phyloP scores from a whole-genome alignment of 371 early-diverging fungal species.

The Batrachochytrium dendrobatidis region DNA sequence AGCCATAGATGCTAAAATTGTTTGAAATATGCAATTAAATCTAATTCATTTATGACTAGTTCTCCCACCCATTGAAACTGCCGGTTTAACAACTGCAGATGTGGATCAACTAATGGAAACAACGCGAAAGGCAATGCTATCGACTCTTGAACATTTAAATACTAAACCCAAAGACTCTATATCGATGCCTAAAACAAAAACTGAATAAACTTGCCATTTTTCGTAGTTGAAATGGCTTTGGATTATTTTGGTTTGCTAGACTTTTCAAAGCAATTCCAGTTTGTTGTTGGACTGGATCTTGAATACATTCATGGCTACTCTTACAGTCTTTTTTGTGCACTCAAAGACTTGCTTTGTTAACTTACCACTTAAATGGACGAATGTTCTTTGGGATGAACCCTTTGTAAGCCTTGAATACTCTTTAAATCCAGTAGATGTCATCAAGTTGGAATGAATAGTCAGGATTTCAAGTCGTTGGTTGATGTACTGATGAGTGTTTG shows the following conservation, averaged over 20 bases:
- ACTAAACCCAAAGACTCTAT: background rate
- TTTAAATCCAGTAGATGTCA: too few relatives aligned
- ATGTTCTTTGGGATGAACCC: slow-evolving; percentile 57
- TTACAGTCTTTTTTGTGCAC: background rate
- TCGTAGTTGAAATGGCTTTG: too few relatives aligned
- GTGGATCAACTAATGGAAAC: background rate
- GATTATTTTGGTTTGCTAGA: too few relatives aligned
- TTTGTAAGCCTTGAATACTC: slow-evolving; percentile 44
- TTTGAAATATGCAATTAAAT: background rate
- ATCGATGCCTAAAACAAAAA: background rate
- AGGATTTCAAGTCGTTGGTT: too few relatives aligned
- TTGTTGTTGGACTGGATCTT: too few relatives aligned
- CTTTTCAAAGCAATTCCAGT: too few relatives aligned
- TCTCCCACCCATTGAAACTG: slow-evolving; percentile 66
- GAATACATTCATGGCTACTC: too few relatives aligned
- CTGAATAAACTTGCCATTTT: too few relatives aligned
- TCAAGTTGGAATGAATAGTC: too few relatives aligned
- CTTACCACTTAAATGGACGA: slow-evolving; percentile 56
- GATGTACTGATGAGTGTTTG: too few relatives aligned
- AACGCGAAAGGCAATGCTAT: background rate
- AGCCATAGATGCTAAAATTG: background rate
- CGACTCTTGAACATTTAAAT: background rate
- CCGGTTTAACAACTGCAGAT: slow-evolving; percentile 14
- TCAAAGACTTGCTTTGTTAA: slow-evolving; percentile 53
- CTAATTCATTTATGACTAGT: slow-evolving; percentile 30